These are phyloP conservation scores for Xylaria nigripes DNA, from an alignment of 495 filamentous ascomycete genomes.

Conservation along the genomic window DNA sequence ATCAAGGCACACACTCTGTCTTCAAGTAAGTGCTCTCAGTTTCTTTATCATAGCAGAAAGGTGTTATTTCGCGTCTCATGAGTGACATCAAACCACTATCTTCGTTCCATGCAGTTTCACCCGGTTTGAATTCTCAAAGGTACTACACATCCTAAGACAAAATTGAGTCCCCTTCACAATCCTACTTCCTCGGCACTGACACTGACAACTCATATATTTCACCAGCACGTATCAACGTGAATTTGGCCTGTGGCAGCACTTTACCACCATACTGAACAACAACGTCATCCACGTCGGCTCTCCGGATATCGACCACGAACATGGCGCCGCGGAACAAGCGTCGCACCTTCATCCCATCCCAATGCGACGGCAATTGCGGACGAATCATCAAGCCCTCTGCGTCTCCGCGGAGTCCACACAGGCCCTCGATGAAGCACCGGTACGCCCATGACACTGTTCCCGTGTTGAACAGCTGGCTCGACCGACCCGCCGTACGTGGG, in stretches of 20 bases:
- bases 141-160: background rate
- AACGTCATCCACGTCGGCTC: conserved; percentile 35
- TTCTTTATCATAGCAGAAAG: no score
- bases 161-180: background rate
- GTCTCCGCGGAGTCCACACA: conserved; percentile 46
- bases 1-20: no score
- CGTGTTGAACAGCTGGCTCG: conserved; percentile 50
- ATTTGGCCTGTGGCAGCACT: conserved; percentile 29
- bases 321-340: conserved; percentile 44
- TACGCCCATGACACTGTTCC: conserved; percentile 50
- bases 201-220: conserved; percentile 36
- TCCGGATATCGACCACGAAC: conserved; percentile 38
- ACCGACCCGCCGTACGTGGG: conserved; percentile 46
- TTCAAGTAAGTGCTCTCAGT: no score
- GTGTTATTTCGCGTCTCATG: no score
- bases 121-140: no score
- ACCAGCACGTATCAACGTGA: conserved; percentile 33
- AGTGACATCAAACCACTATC: no score
- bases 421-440: conserved; percentile 45
- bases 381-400: conserved; percentile 35
- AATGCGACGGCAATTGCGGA: conserved; percentile 43
- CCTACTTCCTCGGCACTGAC: conserved; percentile 21
- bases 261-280: conserved; percentile 28
- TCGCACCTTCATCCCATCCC: conserved; percentile 41
- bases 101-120: no score